These are phyloP conservation scores for Xylaria sp. DNA, from an alignment of 2,329 filamentous ascomycete genomes.

Conservation along the genomic window DNA sequence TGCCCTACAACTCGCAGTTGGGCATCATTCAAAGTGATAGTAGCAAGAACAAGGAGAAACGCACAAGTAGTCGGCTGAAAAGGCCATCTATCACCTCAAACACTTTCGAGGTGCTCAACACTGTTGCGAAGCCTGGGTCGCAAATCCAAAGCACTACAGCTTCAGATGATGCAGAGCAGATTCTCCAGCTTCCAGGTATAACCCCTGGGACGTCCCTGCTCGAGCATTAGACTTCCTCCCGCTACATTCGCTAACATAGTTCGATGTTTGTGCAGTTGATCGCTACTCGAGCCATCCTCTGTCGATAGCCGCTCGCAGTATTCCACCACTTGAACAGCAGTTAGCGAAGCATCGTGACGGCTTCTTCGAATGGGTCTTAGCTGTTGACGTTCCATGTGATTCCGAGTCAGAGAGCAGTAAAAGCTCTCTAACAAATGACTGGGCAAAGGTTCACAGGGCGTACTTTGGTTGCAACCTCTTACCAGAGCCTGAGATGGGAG, in stretches of 20 bases:
- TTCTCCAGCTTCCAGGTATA: conserved; percentile 39
- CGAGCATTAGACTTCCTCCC: background rate
- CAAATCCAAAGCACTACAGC: conserved; percentile 25
- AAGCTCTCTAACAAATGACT: conserved; percentile 22
- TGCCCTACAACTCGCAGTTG: conserved; percentile 22
- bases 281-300: conserved; percentile 38
- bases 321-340: conserved; percentile 39
- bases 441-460: conserved; percentile 38
- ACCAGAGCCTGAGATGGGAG: conserved; percentile 42
- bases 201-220: background rate
- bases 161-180: conserved; percentile 27
- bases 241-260: conserved; percentile 16
- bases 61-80: conserved; percentile 30
- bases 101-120: conserved; percentile 41
- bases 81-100: conserved; percentile 35
- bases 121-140: conserved; percentile 39
- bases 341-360: conserved; percentile 40
- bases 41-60: conserved; percentile 11
- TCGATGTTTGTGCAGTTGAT: conserved; percentile 29
- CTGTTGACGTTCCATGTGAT: conserved; percentile 28
- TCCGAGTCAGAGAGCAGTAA: conserved; percentile 19
- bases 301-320: conserved; percentile 35
- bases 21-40: conserved; percentile 28
- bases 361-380: conserved; percentile 42
- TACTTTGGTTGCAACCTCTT: conserved; percentile 62